Evolutionary conservation across 2,329 filamentous ascomycete species (phyloP), one percentile per base, ranked within the genome.

Genomic region (Penicillium fuscoglaucum): DNA sequence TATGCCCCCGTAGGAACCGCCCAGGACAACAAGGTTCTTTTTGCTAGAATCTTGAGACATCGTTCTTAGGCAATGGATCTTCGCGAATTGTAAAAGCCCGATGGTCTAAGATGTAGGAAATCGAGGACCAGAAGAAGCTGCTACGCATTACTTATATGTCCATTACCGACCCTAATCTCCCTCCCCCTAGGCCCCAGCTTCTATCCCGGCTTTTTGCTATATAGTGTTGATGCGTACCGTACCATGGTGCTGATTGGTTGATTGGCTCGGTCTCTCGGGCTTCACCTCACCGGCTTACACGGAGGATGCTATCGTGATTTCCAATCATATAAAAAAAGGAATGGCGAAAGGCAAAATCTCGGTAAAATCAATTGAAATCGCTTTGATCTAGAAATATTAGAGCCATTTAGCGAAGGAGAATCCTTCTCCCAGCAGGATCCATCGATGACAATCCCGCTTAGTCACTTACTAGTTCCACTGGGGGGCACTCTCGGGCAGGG

Each of bases 1-100:
- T 4, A 84, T 55, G 26, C 83, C 83, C 12, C 70, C 81, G 60
- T 81, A 84, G 10, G 82, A 84, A 21, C 78, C 82, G 26, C 83
- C 83, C 2, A 86, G 69, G 24, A 86, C 74, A 60, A 85, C 39
- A 21, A 41, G 10, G 21, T 21, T 21, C 39, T 39, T 39, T 8
- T 41, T 41, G 39, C 19, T 41, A 41, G 39, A 41, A 41, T 15
- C 19, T 40, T 41, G 39, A 15, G 39, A 19, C 19, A 21, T 41
- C 12, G 19, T 15, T 24, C 39, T 7, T 41, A 13, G 10, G 39
- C 10, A 41, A 21, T 15, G 12, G 6, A 15, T 5, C 6, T 21
- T 1, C 17, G 17, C 7, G 35, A 37, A 37, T 17, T 17, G 17
- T 21, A 21, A 19, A 13, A 41, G 39, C 21, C 5, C 2, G 39